Evolutionary conservation across 495 filamentous ascomycete species (phyloP).

Genomic region (Penicillium cataractarum): DNA sequence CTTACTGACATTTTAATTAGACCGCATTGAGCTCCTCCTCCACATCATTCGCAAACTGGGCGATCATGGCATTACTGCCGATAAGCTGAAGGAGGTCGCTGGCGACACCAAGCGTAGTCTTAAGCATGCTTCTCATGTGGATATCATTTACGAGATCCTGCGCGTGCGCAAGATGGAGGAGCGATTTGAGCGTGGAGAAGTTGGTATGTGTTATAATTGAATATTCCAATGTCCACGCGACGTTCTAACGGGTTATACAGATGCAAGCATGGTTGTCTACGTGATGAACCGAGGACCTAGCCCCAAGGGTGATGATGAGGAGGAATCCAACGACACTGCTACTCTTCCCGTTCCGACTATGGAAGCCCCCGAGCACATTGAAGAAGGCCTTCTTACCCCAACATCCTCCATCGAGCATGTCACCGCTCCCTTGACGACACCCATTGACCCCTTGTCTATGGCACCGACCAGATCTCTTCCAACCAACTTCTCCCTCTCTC

Average conservation of each 20-base stretch:
- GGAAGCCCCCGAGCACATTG: constrained; percentile 34
- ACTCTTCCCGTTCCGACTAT: not conserved
- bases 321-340: constrained; percentile 27
- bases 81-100: constrained; percentile 47
- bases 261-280: constrained; percentile 42
- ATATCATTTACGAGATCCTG: constrained; percentile 57
- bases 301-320: constrained; percentile 44
- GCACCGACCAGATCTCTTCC: constrained; percentile 17
- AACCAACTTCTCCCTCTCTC: constrained; percentile 35
- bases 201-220: constrained; percentile 41
- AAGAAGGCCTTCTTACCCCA: constrained; percentile 37
- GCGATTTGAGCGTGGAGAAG: constrained; percentile 53
- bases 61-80: constrained; percentile 40
- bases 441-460: constrained; percentile 33
- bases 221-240: not conserved
- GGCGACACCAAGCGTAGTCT: constrained; percentile 46
- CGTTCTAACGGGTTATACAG: constrained; percentile 24
- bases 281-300: constrained; percentile 42
- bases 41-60: constrained; percentile 51
- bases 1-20: constrained; percentile 18
- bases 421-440: constrained; percentile 29
- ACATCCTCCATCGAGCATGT: constrained; percentile 39
- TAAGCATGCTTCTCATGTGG: constrained; percentile 38
- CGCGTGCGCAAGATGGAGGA: constrained; percentile 58
- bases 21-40: constrained; percentile 45